Evolutionary conservation across 495 filamentous ascomycete genomes (phyloP), one percentile per base, ranked within the genome.

Genomic region (Aspergillus affinis): DNA sequence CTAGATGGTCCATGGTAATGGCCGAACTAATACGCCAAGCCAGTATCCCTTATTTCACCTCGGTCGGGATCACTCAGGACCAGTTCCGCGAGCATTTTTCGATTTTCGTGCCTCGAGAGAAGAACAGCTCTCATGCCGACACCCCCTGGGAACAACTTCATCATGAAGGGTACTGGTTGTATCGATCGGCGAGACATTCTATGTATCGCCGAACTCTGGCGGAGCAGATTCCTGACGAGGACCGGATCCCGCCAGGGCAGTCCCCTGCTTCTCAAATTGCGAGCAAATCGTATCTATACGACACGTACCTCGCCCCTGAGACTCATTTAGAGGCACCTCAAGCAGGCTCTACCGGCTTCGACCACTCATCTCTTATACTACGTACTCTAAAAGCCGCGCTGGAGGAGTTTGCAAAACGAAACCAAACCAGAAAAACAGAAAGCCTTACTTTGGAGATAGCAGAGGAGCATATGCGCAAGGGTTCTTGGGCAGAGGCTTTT

Each of bases 151-250:
- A 97, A 56, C 72, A 85, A 12, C 79, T 97, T 6, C 92, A 96
- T 59, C 93, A 97, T 63, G 75, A 88, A 13, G 93, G 92, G 0
- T 97, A 95, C 68, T 97, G 93, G 90, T 84, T 90, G 54, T 82
- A 86, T 26, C 69, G 85, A 15, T 87, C 91, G 2, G 84, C 88
- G 0, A 86, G 84, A 52, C 86, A 91, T 63, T 72, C 86, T 4
- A 81, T 82, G 49, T 69, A 76, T 19, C 84, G 92, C 19, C 81
- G 83, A 51, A 69, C 54, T 4, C 73, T 88, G 51, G 92, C 91
- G 0, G 70, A 80, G 48, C 76, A 83, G 12, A 93, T 96, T 50
- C 84, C 91, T 21, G 80, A 86, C 53, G 90, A 91, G 57, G 92
- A 96, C 68, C 80, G 89, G 48, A 78, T 77, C 52, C 79, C 86